Conservation (phyloP, 1,139 yeast species). For the Meyerozyma carpophila region DNA sequence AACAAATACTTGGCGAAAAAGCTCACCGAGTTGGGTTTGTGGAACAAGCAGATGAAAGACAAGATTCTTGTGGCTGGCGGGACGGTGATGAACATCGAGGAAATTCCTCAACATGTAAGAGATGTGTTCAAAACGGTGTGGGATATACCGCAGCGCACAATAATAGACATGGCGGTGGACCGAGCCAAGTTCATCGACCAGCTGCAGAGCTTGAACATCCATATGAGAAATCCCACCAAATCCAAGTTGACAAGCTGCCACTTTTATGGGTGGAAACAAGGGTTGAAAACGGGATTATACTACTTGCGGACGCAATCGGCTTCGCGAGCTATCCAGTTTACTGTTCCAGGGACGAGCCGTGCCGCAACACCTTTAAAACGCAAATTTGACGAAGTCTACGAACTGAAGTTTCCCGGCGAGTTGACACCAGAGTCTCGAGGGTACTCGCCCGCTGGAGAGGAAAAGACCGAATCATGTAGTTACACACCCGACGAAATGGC, state of each 20-base stretch:
- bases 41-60: slow-evolving; percentile 52
- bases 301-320: slow-evolving; percentile 62
- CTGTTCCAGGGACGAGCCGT: slow-evolving; percentile 27
- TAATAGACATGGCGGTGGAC: slow-evolving; percentile 59
- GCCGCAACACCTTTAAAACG: background rate
- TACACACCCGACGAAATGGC: background rate
- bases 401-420: background rate
- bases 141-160: slow-evolving; percentile 54
- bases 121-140: slow-evolving; percentile 53
- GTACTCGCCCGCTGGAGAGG: background rate
- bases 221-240: slow-evolving; percentile 50
- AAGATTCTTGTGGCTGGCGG: slow-evolving; percentile 49
- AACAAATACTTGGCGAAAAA: slow-evolving; percentile 52
- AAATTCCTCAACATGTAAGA: slow-evolving; percentile 48
- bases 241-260: slow-evolving; percentile 57
- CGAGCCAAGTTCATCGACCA: slow-evolving; percentile 57
- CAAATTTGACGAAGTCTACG: background rate
- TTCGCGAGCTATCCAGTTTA: slow-evolving; percentile 56
- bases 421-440: background rate
- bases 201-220: slow-evolving; percentile 56
- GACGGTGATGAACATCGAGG: slow-evolving; percentile 47
- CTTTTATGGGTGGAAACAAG: slow-evolving; percentile 60
- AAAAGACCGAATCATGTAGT: background rate
- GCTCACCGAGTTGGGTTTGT: slow-evolving; percentile 49
- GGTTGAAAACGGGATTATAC: slow-evolving; percentile 61